These are phyloP conservation scores for Puccinia triticina DNA, from an alignment of 1,284 basidiomycete genomes.

Conservation along the genomic window DNA sequence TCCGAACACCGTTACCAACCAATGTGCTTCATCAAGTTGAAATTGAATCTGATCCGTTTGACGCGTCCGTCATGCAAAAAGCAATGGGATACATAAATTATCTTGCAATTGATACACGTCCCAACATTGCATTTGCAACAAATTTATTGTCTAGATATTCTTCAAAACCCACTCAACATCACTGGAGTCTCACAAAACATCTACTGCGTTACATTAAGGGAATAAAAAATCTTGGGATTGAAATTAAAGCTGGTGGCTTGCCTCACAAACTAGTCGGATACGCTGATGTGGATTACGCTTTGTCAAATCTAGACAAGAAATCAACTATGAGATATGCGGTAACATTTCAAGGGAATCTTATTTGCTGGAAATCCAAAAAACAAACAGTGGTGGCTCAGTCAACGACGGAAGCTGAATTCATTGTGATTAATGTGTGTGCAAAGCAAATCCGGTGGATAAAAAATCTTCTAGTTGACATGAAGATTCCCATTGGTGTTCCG, in stretches of 20 bases:
- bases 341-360: background rate
- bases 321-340: slow-evolving; percentile 3
- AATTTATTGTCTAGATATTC: background rate
- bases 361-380: slow-evolving; percentile 14
- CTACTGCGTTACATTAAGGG: too few relatives aligned
- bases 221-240: background rate
- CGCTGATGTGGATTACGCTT: slow-evolving; percentile 31
- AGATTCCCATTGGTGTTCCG: too few relatives aligned
- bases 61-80: background rate
- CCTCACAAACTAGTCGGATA: slow-evolving; percentile 6
- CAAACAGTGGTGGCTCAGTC: slow-evolving; percentile 29
- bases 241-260: background rate
- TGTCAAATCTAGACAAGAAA: too few relatives aligned
- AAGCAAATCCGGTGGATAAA: too few relatives aligned
- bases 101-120: too few relatives aligned
- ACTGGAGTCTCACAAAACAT: slow-evolving; percentile 3
- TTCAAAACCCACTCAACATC: background rate
- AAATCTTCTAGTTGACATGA: too few relatives aligned
- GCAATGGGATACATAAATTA: slow-evolving; percentile 23
- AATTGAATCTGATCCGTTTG: background rate
- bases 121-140: too few relatives aligned
- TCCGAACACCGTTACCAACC: background rate
- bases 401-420: too few relatives aligned
- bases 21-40: background rate
- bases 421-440: too few relatives aligned